Evolutionary conservation across 768 basidiomycete species (phyloP).

Genomic region (Tulasnella calospora): DNA sequence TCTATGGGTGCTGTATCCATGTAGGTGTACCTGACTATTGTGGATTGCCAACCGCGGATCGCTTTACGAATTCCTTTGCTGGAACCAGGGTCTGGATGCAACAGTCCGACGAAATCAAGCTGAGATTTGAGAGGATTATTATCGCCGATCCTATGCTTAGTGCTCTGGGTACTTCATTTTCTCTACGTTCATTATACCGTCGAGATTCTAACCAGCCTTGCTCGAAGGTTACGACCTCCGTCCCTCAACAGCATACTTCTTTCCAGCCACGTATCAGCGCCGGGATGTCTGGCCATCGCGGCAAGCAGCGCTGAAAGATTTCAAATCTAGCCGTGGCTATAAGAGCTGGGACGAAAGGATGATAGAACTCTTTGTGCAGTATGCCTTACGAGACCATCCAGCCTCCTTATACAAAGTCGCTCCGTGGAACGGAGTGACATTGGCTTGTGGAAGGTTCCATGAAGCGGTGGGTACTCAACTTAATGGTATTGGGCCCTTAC

Average conservation of each 20-base stretch:
- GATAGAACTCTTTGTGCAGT: conserved; percentile 18
- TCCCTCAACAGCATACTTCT: not conserved
- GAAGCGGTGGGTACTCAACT: conserved; percentile 4
- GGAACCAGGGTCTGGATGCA: conserved; percentile 10
- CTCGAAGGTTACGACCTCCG: not conserved
- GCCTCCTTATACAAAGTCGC: not conserved
- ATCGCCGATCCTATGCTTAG: conserved; percentile 21
- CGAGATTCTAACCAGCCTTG: not conserved
- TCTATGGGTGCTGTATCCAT: conserved; percentile 22
- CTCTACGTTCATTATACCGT: not conserved
- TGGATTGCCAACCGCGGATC: not conserved
- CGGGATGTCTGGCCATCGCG: conserved; percentile 25
- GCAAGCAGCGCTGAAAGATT: conserved; percentile 15
- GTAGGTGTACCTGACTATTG: not conserved
- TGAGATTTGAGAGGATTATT: conserved; percentile 6
- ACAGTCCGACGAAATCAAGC: not conserved
- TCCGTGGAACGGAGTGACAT: conserved; percentile 17
- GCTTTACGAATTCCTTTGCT: not conserved
- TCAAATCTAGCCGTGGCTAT: conserved; percentile 15
- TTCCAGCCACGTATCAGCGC: conserved; percentile 11
- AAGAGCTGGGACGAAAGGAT: conserved; percentile 19
- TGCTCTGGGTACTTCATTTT: not conserved
- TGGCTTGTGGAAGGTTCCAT: conserved; percentile 16
- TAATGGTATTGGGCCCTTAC: not conserved
- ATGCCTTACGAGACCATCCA: conserved; percentile 17